phyloP scores from a whole-genome alignment of 2,329 filamentous ascomycete genomes.

The Penicillium janthinellum region DNA sequence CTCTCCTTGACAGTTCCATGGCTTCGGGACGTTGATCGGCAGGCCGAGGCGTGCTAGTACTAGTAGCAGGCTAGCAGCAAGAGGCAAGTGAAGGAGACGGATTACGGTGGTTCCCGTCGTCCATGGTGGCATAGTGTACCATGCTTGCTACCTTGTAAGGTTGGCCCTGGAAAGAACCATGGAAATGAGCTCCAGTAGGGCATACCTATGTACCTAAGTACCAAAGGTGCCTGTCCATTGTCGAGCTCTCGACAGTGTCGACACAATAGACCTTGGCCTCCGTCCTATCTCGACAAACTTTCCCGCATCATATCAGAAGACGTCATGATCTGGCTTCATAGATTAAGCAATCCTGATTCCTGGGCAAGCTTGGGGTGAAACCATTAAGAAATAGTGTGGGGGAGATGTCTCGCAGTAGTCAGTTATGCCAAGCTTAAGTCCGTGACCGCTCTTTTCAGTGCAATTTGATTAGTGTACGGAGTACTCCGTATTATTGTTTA shows the following conservation, averaged over 20 bases:
- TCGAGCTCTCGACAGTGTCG: neutral
- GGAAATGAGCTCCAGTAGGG: neutral
- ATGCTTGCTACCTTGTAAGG: no score
- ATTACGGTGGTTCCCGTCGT: neutral
- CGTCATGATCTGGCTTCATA: neutral
- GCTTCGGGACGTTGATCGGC: constrained; percentile 9
- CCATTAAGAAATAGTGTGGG: neutral
- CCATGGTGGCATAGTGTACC: neutral
- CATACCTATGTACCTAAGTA: no score
- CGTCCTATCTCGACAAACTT: neutral
- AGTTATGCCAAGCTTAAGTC: neutral
- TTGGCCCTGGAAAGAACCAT: constrained; percentile 6
- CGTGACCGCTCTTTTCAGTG: neutral
- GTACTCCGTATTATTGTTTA: no score
- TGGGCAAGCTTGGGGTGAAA: neutral
- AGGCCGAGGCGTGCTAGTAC: neutral
- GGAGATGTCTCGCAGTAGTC: neutral
- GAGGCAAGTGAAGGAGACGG: constrained; percentile 15
- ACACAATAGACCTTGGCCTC: neutral
- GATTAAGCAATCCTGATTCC: neutral
- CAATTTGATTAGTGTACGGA: neutral
- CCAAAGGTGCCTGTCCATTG: no score
- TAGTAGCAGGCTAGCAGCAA: constrained; percentile 7
- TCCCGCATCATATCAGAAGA: no score
- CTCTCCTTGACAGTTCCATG: neutral